A percentile compares a stretch with the other conserved stretches of the same genome.
These are phyloP conservation scores for Plantago major DNA, from an alignment of 257 asterid species.

Conservation along the genomic window DNA sequence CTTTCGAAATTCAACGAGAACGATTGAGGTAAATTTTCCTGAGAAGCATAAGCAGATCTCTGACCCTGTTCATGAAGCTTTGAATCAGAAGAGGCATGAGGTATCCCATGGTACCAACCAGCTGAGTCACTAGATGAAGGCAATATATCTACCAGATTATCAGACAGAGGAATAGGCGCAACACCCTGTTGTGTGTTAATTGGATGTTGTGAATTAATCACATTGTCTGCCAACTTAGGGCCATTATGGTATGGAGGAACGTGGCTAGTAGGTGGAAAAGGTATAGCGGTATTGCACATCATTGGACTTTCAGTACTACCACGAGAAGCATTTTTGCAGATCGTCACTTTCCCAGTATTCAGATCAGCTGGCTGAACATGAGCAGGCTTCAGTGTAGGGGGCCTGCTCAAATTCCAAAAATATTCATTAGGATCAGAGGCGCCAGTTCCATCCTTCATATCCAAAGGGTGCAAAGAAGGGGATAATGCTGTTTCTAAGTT, in stretches of 20 bases:
- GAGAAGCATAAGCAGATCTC: conserved; percentile 41
- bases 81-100: conserved; percentile 68
- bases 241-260: conserved; percentile 21
- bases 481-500: conserved; percentile 31
- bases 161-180: conserved; percentile 21
- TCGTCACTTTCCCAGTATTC: conserved; percentile 20
- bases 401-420: conserved; percentile 23
- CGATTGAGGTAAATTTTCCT: conserved; percentile 43
- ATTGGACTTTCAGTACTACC: conserved; percentile 33
- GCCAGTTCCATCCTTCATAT: conserved; percentile 28
- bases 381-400: conserved; percentile 33
- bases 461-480: conserved; percentile 30
- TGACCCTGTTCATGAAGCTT: conserved; percentile 60
- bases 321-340: conserved; percentile 23
- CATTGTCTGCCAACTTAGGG: conserved; percentile 27
- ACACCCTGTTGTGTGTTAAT: conserved; percentile 24
- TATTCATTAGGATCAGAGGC: conserved; percentile 25
- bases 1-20: conserved; percentile 44
- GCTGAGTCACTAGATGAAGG: conserved; percentile 29
- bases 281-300: conserved; percentile 23
- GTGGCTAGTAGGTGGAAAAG: conserved; percentile 25
- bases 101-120: conserved; percentile 38
- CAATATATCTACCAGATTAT: conserved; percentile 29
- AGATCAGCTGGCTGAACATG: conserved; percentile 31
- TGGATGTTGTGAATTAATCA: conserved; percentile 24